phyloP scores from a whole-genome alignment of 2,329 filamentous ascomycete genomes.

The Penicillium frequentans region DNA sequence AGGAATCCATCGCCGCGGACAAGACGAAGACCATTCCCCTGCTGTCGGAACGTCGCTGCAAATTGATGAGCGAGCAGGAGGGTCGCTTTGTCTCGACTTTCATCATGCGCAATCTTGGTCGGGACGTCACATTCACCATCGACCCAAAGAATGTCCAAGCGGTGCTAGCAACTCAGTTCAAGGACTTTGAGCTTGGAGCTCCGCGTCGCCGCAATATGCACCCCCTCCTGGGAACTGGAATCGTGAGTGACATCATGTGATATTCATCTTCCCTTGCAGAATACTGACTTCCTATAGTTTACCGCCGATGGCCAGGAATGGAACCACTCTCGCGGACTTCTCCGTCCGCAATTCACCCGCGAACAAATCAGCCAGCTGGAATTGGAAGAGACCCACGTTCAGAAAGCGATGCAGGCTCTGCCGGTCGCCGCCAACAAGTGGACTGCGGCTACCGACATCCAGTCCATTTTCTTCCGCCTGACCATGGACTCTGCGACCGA shows the following conservation, averaged over 20 bases:
- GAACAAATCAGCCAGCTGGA: slow-evolving; percentile 80
- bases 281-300: slow-evolving; percentile 28
- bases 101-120: slow-evolving; percentile 23
- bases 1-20: slow-evolving; percentile 24
- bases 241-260: slow-evolving; percentile 33
- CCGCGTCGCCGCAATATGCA: slow-evolving; percentile 64
- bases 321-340: slow-evolving; percentile 76
- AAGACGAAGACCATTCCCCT: slow-evolving; percentile 24
- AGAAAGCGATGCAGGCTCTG: slow-evolving; percentile 70
- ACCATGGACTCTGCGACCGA: slow-evolving; percentile 84
- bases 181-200: slow-evolving; percentile 77
- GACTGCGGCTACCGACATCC: slow-evolving; percentile 63
- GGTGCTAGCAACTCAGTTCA: slow-evolving; percentile 78
- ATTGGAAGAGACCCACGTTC: slow-evolving; percentile 76
- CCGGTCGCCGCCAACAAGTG: slow-evolving; percentile 53
- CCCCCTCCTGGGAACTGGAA: slow-evolving; percentile 44
- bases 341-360: slow-evolving; percentile 83
- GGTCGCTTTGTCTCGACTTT: slow-evolving; percentile 28
- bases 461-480: slow-evolving; percentile 78
- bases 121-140: slow-evolving; percentile 28
- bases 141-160: slow-evolving; percentile 72
- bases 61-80: slow-evolving; percentile 22
- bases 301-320: slow-evolving; percentile 75
- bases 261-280: background rate
- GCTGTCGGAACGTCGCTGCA: slow-evolving; percentile 19